Conservation (phyloP, 1,139 yeast genomes). For the Pichia norvegensis region DNA sequence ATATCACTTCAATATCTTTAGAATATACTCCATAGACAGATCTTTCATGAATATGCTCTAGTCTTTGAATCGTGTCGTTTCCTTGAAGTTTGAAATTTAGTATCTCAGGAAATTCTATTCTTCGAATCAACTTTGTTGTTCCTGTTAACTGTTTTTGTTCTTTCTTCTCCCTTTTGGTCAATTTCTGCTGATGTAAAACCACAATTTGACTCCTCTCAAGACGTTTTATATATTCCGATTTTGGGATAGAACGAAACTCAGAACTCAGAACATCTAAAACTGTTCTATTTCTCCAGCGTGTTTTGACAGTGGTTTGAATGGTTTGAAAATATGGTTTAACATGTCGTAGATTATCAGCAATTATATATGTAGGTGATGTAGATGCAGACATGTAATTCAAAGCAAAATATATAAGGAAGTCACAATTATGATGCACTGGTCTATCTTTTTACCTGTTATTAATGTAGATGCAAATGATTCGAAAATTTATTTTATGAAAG, state of each 20-base stretch:
- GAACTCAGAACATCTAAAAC: constrained; percentile 35
- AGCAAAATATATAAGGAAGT: too few species aligned
- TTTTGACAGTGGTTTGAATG: constrained; percentile 38
- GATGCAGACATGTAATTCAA: not conserved
- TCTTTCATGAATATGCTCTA: constrained; percentile 59
- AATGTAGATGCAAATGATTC: too few species aligned
- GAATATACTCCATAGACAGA: constrained; percentile 25
- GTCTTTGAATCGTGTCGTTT: constrained; percentile 44
- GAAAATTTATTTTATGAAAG: too few species aligned
- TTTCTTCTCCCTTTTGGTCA: constrained; percentile 12
- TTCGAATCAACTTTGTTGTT: constrained; percentile 1
- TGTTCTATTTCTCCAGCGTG: constrained; percentile 43
- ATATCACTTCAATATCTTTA: constrained; percentile 34
- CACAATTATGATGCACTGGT: too few species aligned
- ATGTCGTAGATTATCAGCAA: constrained; percentile 37
- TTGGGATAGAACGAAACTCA: constrained; percentile 32
- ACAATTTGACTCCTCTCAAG: constrained; percentile 17
- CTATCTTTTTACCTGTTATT: too few species aligned
- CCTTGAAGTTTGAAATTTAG: constrained; percentile 28
- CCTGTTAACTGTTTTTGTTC: constrained; percentile 7
- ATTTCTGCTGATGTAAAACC: constrained; percentile 10
- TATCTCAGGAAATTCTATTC: constrained; percentile 10
- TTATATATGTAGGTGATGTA: constrained; percentile 17
- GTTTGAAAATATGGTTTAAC: constrained; percentile 41
- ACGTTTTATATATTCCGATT: constrained; percentile 18